Base-by-base conservation (phyloP, 2,329 filamentous ascomycete genomes). In the Hypoxylon sp. region DNA sequence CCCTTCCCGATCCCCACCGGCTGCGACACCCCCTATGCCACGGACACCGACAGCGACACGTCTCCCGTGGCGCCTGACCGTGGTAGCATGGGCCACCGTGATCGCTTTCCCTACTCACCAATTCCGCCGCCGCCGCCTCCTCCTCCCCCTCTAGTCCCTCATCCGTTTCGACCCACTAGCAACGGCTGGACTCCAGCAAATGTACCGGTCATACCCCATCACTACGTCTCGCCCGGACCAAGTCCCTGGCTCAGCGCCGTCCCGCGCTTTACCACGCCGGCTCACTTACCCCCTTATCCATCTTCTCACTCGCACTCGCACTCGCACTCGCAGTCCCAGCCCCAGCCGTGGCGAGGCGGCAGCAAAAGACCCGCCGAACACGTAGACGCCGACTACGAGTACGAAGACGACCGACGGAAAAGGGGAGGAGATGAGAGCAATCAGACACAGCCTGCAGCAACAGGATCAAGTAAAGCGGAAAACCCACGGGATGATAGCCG, bases 171-270 rank as follows among this genome's bases (percentile, higher is more conserved):
- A 26, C 52, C 57, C 16, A 65, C 57, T 7, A 68, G 68, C 16
- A 72, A 70, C 48, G 70, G 72, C 18, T 77, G 75, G 75, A 74
- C 73, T 9, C 73, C 75, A 2, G 73, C 70, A 14, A 76, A 75
- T 51, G 42, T 66, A 53, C n/a, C n/a, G n/a, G 62, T 63, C 2
- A 55, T 63, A 6, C 58, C 61, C 44, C 64, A 45, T 16, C 66
- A 71, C 36, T 71, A 75, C 45, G 70, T 72, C 11, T 28, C 67
- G 11, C 66, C 69, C 3, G 71, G 70, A 4, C 74, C 79, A 2
- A 81, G 79, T 59, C 81, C 81, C 3, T 78, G 79, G 71, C 76
- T 83, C 6, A 83, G 79, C 63, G 81, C 81, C 11, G 78, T 83
- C 28, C 82, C 82, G 4, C 77, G 81, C 18, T 79, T 79, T 64